Percentiles rank a stretch among this genome's conserved stretches.
Evolutionary conservation across 1,139 yeast species (phyloP).

Genomic region (Yamadazyma trypodendri): DNA sequence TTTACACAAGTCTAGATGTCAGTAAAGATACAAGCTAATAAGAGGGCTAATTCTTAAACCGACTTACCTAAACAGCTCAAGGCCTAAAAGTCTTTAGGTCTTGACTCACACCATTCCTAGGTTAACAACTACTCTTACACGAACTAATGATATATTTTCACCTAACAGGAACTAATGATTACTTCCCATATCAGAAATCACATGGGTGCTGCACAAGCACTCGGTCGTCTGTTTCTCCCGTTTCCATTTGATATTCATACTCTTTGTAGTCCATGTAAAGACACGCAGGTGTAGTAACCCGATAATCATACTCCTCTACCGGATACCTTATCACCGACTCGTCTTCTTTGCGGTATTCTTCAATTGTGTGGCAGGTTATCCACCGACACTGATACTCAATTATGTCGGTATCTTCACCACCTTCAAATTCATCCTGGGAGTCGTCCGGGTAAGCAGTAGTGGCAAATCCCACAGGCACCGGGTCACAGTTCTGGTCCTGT

Average conservation of each 20-base stretch:
- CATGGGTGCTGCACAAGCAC: not conserved
- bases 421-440: conserved; percentile 18
- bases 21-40: too few species aligned
- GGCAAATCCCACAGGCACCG: conserved; percentile 51
- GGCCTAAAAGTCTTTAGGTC: too few species aligned
- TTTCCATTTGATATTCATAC: not conserved
- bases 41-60: too few species aligned
- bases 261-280: not conserved
- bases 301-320: not conserved
- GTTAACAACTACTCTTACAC: too few species aligned
- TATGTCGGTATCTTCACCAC: conserved; percentile 35
- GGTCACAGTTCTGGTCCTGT: not conserved
- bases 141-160: too few species aligned
- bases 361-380: conserved; percentile 37
- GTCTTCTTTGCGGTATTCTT: not conserved
- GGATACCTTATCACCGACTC: not conserved
- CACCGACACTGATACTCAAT: conserved; percentile 52
- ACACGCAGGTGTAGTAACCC: not conserved
- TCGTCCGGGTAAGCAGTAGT: conserved; percentile 29
- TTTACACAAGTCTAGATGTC: too few species aligned
- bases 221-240: not conserved
- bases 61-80: too few species aligned
- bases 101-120: too few species aligned
- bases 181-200: not conserved
- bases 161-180: too few species aligned